These are phyloP conservation scores for Globisporangium cylindrosporum DNA, from an alignment of 352 stramenopile species.

Conservation along the genomic window DNA sequence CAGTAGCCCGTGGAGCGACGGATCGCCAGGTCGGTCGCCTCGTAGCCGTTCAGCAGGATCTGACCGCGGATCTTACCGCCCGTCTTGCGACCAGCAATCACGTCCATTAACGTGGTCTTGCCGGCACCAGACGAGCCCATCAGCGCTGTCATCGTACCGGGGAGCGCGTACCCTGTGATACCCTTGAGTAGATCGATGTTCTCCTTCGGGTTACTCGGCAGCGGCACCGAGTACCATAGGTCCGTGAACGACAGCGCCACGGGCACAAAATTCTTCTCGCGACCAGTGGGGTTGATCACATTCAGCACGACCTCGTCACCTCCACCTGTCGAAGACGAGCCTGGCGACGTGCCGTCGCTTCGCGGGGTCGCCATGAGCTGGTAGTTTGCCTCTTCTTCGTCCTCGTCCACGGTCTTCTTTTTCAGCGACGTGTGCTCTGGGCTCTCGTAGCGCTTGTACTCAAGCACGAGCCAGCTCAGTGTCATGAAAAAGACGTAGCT, in stretches of 20 bases:
- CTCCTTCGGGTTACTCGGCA: constrained; percentile 9
- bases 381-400: no score
- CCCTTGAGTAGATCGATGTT: constrained; percentile 31
- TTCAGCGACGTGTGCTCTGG: not conserved
- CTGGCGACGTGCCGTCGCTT: no score
- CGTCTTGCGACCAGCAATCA: constrained; percentile 86
- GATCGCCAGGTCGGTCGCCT: constrained; percentile 20
- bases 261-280: constrained; percentile 17
- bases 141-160: constrained; percentile 39
- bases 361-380: no score
- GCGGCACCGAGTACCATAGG: constrained; percentile 22
- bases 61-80: constrained; percentile 63
- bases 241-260: constrained; percentile 25
- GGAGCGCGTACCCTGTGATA: constrained; percentile 29
- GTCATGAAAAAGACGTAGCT: not conserved
- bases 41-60: constrained; percentile 78
- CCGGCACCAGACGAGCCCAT: constrained; percentile 50
- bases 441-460: not conserved
- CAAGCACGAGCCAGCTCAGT: not conserved
- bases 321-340: not conserved
- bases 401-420: no score
- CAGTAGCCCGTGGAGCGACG: constrained; percentile 24
- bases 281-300: not conserved
- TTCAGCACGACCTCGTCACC: not conserved
- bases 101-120: constrained; percentile 90